A percentile compares a stretch with the other conserved stretches of the same genome.
Evolutionary conservation across 306 rosid genomes (phyloP).

Genomic region (Vicia sativa): DNA sequence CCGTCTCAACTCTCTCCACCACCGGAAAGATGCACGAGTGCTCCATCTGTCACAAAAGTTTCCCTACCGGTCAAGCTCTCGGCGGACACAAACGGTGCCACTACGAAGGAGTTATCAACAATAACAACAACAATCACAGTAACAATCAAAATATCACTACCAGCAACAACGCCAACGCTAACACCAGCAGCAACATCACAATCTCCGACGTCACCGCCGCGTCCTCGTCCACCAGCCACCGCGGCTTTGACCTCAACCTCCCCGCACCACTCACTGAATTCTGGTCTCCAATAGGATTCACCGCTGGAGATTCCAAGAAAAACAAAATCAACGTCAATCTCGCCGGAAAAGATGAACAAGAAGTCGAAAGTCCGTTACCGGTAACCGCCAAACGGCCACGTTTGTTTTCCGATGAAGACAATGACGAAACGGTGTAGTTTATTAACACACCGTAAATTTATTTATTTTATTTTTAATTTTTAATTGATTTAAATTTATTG

Average conservation of each 20-base stretch:
- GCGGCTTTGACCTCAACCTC: conserved; percentile 74
- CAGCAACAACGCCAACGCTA: conserved; percentile 27
- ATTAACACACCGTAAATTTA: neutral
- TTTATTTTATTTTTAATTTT: too few species aligned
- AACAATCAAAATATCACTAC: conserved; percentile 9
- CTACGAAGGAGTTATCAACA: conserved; percentile 69
- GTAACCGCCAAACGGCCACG: conserved; percentile 62
- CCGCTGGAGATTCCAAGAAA: conserved; percentile 17
- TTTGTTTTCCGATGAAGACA: conserved; percentile 34
- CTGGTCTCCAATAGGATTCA: conserved; percentile 41
- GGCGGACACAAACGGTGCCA: conserved; percentile 99
- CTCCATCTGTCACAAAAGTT: conserved; percentile 81
- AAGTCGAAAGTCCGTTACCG: conserved; percentile 87
- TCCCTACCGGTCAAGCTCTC: conserved; percentile 86
- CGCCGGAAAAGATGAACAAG: conserved; percentile 53
- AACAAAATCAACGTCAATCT: conserved; percentile 3
- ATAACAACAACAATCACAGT: neutral
- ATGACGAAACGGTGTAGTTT: conserved; percentile 31
- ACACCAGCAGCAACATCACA: conserved; percentile 47
- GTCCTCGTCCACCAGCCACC: conserved; percentile 56
- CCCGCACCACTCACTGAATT: conserved; percentile 77
- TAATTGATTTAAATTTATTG: conserved; percentile 24
- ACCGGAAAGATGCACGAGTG: conserved; percentile 67
- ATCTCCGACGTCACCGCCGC: conserved; percentile 60
- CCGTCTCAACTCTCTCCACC: conserved; percentile 1